phyloP scores from a whole-genome alignment of 257 asterid species.

The Solanum lignicaule region DNA sequence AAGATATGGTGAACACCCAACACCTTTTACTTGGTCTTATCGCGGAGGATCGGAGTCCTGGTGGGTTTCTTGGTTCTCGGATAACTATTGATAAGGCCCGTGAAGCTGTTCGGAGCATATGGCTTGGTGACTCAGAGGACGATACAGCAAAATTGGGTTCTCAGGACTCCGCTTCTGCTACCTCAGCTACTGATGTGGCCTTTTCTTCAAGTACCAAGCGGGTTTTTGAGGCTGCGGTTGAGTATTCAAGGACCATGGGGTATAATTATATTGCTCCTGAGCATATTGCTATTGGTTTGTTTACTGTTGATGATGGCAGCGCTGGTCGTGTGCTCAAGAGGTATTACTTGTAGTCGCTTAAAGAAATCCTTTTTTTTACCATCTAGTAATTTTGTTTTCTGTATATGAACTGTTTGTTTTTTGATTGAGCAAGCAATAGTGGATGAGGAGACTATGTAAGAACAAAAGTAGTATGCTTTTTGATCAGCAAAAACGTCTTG shows the following conservation, averaged over 20 bases:
- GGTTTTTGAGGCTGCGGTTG: constrained; percentile 95
- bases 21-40: constrained; percentile 84
- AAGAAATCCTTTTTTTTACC: neutral
- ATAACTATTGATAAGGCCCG: constrained; percentile 61
- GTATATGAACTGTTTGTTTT: neutral
- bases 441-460: neutral
- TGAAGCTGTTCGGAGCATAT: constrained; percentile 61
- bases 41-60: constrained; percentile 81
- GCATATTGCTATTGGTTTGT: constrained; percentile 84
- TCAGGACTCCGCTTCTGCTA: constrained; percentile 20
- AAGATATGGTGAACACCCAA: constrained; percentile 64
- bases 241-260: constrained; percentile 84
- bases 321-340: constrained; percentile 72
- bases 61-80: constrained; percentile 79
- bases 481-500: neutral
- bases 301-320: constrained; percentile 85
- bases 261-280: constrained; percentile 87
- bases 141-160: constrained; percentile 1
- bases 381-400: neutral
- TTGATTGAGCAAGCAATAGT: neutral
- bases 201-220: constrained; percentile 61
- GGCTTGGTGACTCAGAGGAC: constrained; percentile 27
- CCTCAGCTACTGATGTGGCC: constrained; percentile 76
- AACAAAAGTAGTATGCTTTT: neutral
- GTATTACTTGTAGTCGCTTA: constrained; percentile 16